Conservation (phyloP, 208 protist genomes). For the Leishmania tropica region DNA sequence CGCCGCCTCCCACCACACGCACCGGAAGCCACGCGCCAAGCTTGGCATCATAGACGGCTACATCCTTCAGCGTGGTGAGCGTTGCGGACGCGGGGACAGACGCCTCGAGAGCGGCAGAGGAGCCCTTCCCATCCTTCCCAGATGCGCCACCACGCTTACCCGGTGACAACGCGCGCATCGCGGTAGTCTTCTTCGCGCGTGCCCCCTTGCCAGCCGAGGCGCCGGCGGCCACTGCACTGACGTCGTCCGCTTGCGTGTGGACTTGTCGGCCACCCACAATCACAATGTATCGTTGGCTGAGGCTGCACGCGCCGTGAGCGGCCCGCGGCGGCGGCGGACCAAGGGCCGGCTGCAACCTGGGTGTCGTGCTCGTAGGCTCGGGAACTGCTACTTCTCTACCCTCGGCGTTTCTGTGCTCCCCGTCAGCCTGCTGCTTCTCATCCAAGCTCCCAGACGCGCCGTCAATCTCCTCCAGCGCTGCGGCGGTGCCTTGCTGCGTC, state of each 20-base stretch:
- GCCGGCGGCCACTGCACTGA: not conserved
- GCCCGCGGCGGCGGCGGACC: conserved; percentile 50
- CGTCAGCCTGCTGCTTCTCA: not conserved
- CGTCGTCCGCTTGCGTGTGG: conserved; percentile 16
- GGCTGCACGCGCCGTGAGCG: conserved; percentile 57
- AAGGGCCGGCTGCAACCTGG: not conserved
- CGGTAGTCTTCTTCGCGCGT: conserved; percentile 22
- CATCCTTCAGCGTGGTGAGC: conserved; percentile 36
- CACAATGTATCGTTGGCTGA: conserved; percentile 69
- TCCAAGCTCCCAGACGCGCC: conserved; percentile 3
- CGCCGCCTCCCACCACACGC: conserved; percentile 41
- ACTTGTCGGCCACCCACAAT: conserved; percentile 68
- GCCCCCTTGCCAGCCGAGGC: conserved; percentile 11
- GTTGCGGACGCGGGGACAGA: conserved; percentile 3
- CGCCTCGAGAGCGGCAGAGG: conserved; percentile 7
- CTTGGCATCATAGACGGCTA: conserved; percentile 52
- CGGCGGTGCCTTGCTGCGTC: conserved; percentile 37
- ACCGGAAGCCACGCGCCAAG: conserved; percentile 51
- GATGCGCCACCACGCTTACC: conserved; percentile 15
- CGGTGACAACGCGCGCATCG: conserved; percentile 8
- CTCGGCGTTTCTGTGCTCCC: not conserved
- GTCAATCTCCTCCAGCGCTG: conserved; percentile 35
- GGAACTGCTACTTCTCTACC: not conserved
- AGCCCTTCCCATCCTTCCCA: conserved; percentile 2
- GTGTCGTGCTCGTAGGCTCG: not conserved